These are phyloP conservation scores for Oryza rufipogon DNA, from an alignment of 176 grass and related monocot genomes.

Conservation along the genomic window DNA sequence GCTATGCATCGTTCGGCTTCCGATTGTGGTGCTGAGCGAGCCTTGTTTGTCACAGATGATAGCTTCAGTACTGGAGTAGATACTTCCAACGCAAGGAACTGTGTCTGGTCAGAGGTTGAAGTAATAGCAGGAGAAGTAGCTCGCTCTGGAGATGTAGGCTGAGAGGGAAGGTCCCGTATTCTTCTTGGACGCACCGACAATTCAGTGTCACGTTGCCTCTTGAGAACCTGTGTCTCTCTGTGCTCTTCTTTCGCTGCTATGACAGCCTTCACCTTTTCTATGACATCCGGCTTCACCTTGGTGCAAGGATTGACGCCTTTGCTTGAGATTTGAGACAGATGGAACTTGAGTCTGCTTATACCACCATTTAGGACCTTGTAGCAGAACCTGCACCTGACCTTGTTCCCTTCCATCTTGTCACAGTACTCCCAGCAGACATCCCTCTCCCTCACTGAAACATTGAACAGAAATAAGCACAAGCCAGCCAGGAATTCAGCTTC, in stretches of 20 bases:
- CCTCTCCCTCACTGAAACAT: slow-evolving; percentile 72
- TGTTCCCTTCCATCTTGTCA: slow-evolving; percentile 95
- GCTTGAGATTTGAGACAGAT: slow-evolving; percentile 80
- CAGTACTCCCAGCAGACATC: slow-evolving; percentile 98
- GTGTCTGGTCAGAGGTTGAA: slow-evolving; percentile 37
- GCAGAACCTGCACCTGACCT: slow-evolving; percentile 89
- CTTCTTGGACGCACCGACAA: slow-evolving; percentile 31
- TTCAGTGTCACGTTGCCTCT: slow-evolving; percentile 62
- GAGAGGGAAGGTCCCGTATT: slow-evolving; percentile 32
- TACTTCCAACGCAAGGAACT: slow-evolving; percentile 28
- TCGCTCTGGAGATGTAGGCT: slow-evolving; percentile 40
- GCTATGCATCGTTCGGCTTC: slow-evolving; percentile 82
- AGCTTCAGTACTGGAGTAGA: slow-evolving; percentile 17
- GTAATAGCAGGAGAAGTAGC: slow-evolving; percentile 38
- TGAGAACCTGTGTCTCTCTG: slow-evolving; percentile 67
- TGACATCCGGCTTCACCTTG: slow-evolving; percentile 74
- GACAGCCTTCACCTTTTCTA: slow-evolving; percentile 72
- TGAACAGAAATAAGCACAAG: background rate
- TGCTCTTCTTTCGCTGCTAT: slow-evolving; percentile 85
- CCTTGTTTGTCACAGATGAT: slow-evolving; percentile 28
- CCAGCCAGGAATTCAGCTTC: slow-evolving; percentile 10
- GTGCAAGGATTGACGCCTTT: slow-evolving; percentile 86
- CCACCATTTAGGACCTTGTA: slow-evolving; percentile 88
- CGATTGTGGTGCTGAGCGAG: slow-evolving; percentile 20
- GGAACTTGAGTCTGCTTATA: slow-evolving; percentile 94